A percentile compares a stretch with the other conserved stretches of the same genome.
Evolutionary conservation across 345 rosid species (phyloP).

Genomic region (Clausena lansium): DNA sequence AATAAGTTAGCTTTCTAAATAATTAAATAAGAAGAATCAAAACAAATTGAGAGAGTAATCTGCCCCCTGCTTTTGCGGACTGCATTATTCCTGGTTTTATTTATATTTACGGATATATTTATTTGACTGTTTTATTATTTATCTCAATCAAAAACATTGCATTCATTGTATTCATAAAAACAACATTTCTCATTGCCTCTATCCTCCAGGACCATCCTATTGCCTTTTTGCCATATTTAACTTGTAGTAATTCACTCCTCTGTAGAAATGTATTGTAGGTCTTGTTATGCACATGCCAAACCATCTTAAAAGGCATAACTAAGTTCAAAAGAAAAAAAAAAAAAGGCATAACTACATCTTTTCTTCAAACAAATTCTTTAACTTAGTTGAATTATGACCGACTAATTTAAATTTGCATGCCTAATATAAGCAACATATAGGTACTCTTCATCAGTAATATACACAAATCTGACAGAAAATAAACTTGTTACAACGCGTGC

Average conservation of each 20-base stretch:
- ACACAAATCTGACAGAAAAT: constrained; percentile 2
- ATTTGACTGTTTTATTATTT: not conserved
- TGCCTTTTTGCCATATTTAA: not conserved
- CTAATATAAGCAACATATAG: not conserved
- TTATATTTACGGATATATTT: not conserved
- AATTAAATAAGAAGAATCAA: not conserved
- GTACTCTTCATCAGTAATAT: not conserved
- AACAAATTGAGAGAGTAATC: not conserved
- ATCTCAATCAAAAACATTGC: not conserved
- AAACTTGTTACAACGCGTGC: constrained; percentile 9
- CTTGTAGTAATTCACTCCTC: not conserved
- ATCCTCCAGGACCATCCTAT: not conserved
- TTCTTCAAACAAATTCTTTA: not conserved
- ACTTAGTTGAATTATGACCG: not conserved
- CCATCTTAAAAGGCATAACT: not conserved
- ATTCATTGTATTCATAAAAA: not conserved
- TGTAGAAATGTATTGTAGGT: too few relatives aligned
- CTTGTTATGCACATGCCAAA: not conserved
- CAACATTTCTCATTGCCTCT: not conserved
- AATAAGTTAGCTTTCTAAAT: not conserved
- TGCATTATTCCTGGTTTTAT: not conserved
- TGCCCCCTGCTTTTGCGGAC: not conserved
- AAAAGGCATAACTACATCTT: not conserved
- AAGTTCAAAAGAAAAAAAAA: too few relatives aligned
- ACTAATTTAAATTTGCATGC: not conserved